Evolutionary conservation across 2,329 filamentous ascomycete species (phyloP).

Genomic region (Rugonectria rugulosa): DNA sequence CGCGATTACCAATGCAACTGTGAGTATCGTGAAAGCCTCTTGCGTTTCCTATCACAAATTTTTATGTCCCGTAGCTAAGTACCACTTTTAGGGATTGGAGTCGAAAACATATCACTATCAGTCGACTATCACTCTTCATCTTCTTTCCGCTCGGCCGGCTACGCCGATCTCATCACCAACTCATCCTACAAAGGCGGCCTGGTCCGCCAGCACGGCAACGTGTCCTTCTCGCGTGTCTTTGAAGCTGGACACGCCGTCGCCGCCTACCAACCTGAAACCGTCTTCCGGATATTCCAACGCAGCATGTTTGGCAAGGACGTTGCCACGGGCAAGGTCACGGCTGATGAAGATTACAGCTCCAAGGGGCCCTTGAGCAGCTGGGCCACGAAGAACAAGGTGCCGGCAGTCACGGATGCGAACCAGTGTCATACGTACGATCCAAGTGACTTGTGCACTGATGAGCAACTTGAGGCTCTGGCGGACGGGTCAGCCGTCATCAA

Average conservation of each 20-base stretch:
- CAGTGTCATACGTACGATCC: constrained; percentile 66
- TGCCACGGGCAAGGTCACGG: constrained; percentile 56
- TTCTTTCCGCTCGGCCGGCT: constrained; percentile 70
- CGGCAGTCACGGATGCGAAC: constrained; percentile 50
- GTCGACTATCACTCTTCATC: constrained; percentile 55
- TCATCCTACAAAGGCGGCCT: constrained; percentile 71
- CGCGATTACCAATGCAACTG: constrained; percentile 68
- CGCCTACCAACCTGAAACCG: constrained; percentile 63
- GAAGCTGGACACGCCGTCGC: constrained; percentile 68
- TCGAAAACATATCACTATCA: constrained; percentile 70
- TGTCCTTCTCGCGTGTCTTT: constrained; percentile 71
- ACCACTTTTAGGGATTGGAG: constrained; percentile 63
- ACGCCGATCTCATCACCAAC: constrained; percentile 73
- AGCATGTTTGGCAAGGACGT: constrained; percentile 61
- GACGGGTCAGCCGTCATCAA: constrained; percentile 25
- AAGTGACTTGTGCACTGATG: constrained; percentile 49
- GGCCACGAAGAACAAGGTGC: constrained; percentile 59
- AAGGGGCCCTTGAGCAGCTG: constrained; percentile 58
- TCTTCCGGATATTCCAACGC: constrained; percentile 63
- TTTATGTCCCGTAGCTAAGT: too few species aligned
- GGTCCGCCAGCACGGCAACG: constrained; percentile 76
- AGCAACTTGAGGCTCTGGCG: constrained; percentile 29
- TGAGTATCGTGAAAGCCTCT: too few species aligned
- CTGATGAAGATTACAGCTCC: constrained; percentile 37
- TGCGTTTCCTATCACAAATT: accelerated